phyloP scores from a whole-genome alignment of 1,284 basidiomycete genomes.

The Puccinia novopanici region DNA sequence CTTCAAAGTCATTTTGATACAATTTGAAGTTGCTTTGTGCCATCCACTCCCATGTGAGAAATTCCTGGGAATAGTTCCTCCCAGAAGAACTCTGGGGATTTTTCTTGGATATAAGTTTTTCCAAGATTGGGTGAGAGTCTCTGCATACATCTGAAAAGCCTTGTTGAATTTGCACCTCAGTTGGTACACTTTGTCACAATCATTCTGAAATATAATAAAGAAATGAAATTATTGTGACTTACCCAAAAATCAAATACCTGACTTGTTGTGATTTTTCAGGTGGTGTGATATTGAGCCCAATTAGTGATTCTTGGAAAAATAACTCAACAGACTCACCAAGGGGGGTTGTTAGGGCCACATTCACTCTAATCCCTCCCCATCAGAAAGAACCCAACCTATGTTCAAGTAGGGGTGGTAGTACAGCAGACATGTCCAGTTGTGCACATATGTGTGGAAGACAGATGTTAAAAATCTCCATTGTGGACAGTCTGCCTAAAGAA shows the following conservation, averaged over 20 bases:
- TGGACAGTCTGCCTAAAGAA: background rate
- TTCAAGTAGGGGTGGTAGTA: slow-evolving; percentile 3
- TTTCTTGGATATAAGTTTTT: too few species aligned
- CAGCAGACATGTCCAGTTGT: slow-evolving; percentile 2
- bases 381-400: background rate
- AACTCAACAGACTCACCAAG: slow-evolving; percentile 1
- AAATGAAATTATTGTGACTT: too few species aligned
- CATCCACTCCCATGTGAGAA: too few species aligned
- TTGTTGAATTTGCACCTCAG: too few species aligned
- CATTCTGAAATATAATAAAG: too few species aligned
- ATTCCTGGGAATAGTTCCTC: too few species aligned
- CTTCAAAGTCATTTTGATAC: too few species aligned
- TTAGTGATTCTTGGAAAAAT: background rate
- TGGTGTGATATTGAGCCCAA: background rate
- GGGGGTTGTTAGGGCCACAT: background rate
- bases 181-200: too few species aligned
- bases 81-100: too few species aligned
- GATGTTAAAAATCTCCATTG: background rate
- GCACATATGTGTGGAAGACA: slow-evolving; percentile 8
- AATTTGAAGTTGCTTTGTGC: too few species aligned
- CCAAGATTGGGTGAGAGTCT: too few species aligned
- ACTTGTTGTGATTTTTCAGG: background rate
- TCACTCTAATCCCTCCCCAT: background rate
- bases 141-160: too few species aligned
- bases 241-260: background rate